phyloP scores from a whole-genome alignment of 2,329 filamentous ascomycete species.

The Talaromyces albobiverticillius region DNA sequence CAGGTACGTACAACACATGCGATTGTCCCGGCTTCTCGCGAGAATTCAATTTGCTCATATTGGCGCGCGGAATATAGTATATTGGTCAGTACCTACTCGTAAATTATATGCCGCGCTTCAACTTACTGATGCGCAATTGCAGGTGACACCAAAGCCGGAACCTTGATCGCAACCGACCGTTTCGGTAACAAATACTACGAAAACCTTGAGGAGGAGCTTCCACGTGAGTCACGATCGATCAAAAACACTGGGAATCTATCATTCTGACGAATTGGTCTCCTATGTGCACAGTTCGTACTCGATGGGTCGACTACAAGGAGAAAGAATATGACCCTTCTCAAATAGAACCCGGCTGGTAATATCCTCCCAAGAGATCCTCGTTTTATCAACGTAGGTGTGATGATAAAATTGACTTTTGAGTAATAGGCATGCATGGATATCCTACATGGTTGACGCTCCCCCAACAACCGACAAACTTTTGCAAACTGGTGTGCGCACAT shows the following conservation, averaged over 20 bases:
- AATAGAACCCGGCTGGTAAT: conserved; percentile 84
- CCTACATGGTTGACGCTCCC: conserved; percentile 85
- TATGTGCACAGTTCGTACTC: conserved; percentile 68
- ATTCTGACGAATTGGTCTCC: conserved; percentile 13
- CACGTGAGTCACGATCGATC: conserved; percentile 56
- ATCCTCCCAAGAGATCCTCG: conserved; percentile 1
- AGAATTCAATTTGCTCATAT: not conserved
- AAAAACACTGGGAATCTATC: not conserved
- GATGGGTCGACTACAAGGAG: conserved; percentile 96
- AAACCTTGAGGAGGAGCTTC: conserved; percentile 85
- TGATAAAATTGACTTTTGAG: not conserved
- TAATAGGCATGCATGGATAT: conserved; percentile 87
- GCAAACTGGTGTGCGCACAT: conserved; percentile 63
- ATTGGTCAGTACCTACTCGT: conserved; percentile 35
- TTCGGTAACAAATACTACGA: conserved; percentile 98
- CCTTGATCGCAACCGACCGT: conserved; percentile 77
- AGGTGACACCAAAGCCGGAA: conserved; percentile 97
- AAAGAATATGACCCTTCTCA: conserved; percentile 64
- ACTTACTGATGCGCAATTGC: conserved; percentile 18
- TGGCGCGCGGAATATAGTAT: conserved; percentile 28
- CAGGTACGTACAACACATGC: conserved; percentile 59
- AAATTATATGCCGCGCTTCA: not conserved
- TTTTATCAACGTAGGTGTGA: not conserved
- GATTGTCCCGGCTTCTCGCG: conserved; percentile 1
- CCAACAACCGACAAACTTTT: conserved; percentile 73